Evolutionary conservation across 495 filamentous ascomycete species (phyloP).

Genomic region (Penicillium silybi): DNA sequence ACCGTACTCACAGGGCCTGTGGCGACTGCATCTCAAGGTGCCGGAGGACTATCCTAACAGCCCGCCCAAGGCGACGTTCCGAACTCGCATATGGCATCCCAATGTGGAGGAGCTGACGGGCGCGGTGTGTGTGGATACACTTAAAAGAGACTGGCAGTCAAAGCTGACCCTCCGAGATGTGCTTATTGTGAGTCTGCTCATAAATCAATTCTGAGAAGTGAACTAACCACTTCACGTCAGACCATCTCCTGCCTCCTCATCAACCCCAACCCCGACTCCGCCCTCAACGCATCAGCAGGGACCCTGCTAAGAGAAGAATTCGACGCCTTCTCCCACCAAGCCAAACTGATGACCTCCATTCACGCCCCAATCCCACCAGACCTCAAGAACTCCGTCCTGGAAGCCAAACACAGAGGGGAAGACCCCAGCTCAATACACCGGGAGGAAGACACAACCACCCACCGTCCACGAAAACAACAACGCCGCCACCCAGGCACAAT

Average conservation of each 20-base stretch:
- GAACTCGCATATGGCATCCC: conserved; percentile 68
- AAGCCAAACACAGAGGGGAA: conserved; percentile 60
- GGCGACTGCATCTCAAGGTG: conserved; percentile 60
- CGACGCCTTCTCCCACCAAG: conserved; percentile 55
- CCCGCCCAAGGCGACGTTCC: conserved; percentile 65
- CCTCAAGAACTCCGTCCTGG: conserved; percentile 39
- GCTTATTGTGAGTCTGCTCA: conserved; percentile 43
- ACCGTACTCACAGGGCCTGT: conserved; percentile 57
- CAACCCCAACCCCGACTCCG: conserved; percentile 67
- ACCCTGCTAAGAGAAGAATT: conserved; percentile 61
- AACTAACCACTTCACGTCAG: conserved; percentile 21
- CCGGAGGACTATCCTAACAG: conserved; percentile 60
- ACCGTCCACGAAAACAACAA: conserved; percentile 23
- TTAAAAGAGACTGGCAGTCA: conserved; percentile 66
- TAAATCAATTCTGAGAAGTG: background rate
- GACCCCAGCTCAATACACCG: conserved; percentile 31
- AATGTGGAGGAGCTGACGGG: conserved; percentile 67
- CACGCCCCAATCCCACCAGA: conserved; percentile 55
- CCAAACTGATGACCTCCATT: conserved; percentile 63
- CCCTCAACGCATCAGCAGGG: conserved; percentile 63
- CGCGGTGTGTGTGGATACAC: conserved; percentile 66
- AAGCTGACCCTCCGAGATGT: conserved; percentile 61
- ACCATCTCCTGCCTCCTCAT: conserved; percentile 71
- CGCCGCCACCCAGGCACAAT: conserved; percentile 23
- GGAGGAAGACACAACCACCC: conserved; percentile 12